Conservation (phyloP, 345 rosid genomes). For the Clausena lansium region DNA sequence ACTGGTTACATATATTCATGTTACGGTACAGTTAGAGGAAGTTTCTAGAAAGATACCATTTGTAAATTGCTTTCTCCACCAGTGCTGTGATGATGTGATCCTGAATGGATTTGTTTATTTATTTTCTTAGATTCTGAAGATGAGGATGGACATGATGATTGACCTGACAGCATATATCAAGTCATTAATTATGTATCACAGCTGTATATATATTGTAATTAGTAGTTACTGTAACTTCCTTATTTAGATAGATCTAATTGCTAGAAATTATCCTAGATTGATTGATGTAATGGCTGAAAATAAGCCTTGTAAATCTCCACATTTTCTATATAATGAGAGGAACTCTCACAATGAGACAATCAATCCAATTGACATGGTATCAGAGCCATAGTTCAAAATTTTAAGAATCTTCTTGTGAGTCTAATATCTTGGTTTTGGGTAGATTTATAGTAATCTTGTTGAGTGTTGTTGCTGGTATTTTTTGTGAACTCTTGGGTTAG, state of each 20-base stretch:
- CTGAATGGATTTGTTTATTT: constrained; percentile 4
- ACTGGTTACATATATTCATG: neutral
- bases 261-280: neutral
- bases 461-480: too few species aligned
- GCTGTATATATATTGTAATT: too few species aligned
- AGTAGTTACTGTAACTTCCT: too few species aligned
- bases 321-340: neutral
- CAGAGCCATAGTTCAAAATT: neutral
- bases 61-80: neutral
- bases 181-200: too few species aligned
- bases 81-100: neutral
- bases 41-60: neutral
- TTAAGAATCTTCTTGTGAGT: neutral
- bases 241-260: too few species aligned
- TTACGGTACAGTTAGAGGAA: neutral
- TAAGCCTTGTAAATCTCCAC: neutral
- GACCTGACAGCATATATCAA: neutral
- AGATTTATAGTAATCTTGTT: too few species aligned
- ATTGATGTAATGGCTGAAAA: neutral
- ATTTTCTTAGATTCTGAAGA: constrained; percentile 44
- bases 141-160: constrained; percentile 39
- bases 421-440: too few species aligned
- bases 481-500: too few species aligned
- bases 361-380: neutral
- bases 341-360: neutral